These are phyloP conservation scores for Cokeromyces recurvatus DNA, from an alignment of 371 early-diverging fungal species.

Conservation along the genomic window DNA sequence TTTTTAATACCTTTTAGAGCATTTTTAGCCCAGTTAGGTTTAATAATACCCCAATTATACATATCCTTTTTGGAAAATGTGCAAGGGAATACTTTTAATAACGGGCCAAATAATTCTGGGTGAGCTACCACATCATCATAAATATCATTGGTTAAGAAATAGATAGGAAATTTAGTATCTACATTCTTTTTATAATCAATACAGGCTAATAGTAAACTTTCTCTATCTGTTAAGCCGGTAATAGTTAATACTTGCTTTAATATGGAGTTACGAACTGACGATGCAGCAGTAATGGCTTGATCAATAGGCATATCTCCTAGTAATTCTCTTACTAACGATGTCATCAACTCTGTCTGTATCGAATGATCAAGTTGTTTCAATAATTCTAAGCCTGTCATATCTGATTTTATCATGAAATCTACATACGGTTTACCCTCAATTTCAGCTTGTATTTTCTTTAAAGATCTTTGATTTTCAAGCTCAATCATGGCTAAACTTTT, in stretches of 20 bases:
- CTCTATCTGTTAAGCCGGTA: neutral
- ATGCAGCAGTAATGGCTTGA: conserved; percentile 23
- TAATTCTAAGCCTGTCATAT: no score
- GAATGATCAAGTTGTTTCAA: conserved; percentile 1
- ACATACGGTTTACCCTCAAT: conserved; percentile 4
- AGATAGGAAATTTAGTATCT: conserved; percentile 19
- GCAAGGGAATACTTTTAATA: conserved; percentile 22
- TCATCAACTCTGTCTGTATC: conserved; percentile 11
- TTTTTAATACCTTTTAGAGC: no score
- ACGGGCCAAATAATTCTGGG: conserved; percentile 10
- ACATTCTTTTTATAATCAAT: conserved; percentile 15
- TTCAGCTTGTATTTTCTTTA: conserved; percentile 1
- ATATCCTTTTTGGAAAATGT: conserved; percentile 24
- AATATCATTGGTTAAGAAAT: conserved; percentile 19
- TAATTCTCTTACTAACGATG: conserved; percentile 18
- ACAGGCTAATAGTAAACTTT: conserved; percentile 17
- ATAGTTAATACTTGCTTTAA: conserved; percentile 1
- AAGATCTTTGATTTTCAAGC: conserved; percentile 4
- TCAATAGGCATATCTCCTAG: conserved; percentile 28
- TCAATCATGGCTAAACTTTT: conserved; percentile 11
- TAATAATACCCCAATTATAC: conserved; percentile 9
- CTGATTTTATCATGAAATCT: neutral
- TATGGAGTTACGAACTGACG: conserved; percentile 17
- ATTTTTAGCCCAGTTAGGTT: conserved; percentile 9
- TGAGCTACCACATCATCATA: conserved; percentile 5